Percentiles rank a stretch among this genome's conserved stretches.
These are phyloP conservation scores for Trametes sanguinea DNA, from an alignment of 768 basidiomycete species.

Conservation along the genomic window DNA sequence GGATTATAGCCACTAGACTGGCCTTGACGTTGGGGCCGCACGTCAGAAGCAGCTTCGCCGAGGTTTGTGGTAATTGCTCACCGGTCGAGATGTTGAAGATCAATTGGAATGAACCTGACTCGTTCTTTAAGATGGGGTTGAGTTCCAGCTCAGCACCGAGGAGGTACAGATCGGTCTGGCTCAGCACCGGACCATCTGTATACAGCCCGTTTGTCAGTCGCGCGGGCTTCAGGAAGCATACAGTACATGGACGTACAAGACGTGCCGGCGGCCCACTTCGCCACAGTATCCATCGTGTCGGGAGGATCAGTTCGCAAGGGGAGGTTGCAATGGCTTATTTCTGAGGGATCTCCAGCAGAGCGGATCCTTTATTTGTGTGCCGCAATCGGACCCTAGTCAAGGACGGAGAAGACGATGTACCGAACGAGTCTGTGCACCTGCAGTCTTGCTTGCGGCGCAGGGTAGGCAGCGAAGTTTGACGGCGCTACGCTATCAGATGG, in stretches of 20 bases:
- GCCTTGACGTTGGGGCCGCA: constrained; percentile 39
- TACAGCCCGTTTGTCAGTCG: too few species aligned
- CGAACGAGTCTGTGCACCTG: not conserved
- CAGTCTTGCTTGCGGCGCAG: not conserved
- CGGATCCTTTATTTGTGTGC: not conserved
- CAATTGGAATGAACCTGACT: constrained; percentile 54
- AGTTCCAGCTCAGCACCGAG: constrained; percentile 65
- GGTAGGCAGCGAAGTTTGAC: not conserved
- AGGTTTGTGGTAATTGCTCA: constrained; percentile 25
- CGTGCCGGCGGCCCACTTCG: constrained; percentile 27
- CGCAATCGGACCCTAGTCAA: not conserved
- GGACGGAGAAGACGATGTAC: not conserved
- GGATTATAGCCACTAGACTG: constrained; percentile 63
- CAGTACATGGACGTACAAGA: constrained; percentile 14
- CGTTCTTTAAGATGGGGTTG: constrained; percentile 68
- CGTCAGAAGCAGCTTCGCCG: not conserved
- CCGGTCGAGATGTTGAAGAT: constrained; percentile 74
- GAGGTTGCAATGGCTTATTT: not conserved
- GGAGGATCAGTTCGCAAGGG: not conserved
- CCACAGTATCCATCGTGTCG: constrained; percentile 21
- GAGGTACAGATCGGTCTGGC: constrained; percentile 81
- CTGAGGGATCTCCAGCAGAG: too few species aligned
- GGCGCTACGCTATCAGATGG: constrained; percentile 15
- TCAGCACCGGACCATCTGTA: constrained; percentile 76
- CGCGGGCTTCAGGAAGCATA: not conserved